These are phyloP conservation scores for Phaeolepiota aurea DNA, from an alignment of 768 basidiomycete genomes.

Conservation along the genomic window DNA sequence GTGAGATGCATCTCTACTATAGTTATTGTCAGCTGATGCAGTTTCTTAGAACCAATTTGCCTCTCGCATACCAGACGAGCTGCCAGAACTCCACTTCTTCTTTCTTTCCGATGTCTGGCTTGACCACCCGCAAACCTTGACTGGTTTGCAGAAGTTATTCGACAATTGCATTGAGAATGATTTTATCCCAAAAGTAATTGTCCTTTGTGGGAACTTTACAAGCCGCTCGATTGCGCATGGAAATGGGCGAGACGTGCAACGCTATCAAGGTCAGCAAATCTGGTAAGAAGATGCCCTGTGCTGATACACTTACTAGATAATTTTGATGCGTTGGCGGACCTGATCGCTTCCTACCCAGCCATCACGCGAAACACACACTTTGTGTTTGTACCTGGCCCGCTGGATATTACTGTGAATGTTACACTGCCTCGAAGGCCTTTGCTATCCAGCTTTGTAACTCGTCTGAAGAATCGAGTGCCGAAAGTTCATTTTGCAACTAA, in stretches of 20 bases:
- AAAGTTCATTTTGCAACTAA: slow-evolving; percentile 81
- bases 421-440: slow-evolving; percentile 78
- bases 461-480: slow-evolving; percentile 66
- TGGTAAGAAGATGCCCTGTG: background rate
- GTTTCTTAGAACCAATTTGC: slow-evolving; percentile 51
- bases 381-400: slow-evolving; percentile 89
- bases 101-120: slow-evolving; percentile 95
- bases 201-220: slow-evolving; percentile 94
- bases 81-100: slow-evolving; percentile 79
- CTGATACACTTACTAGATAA: slow-evolving; percentile 42
- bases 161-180: slow-evolving; percentile 83
- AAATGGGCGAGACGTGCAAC: slow-evolving; percentile 66
- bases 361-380: slow-evolving; percentile 81
- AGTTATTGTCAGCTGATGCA: too few relatives aligned
- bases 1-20: slow-evolving; percentile 34
- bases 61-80: slow-evolving; percentile 55
- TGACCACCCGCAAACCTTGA: slow-evolving; percentile 77
- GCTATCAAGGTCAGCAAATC: slow-evolving; percentile 71
- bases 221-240: slow-evolving; percentile 75
- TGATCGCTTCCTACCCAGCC: slow-evolving; percentile 73
- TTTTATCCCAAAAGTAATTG: slow-evolving; percentile 82
- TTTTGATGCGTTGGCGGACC: slow-evolving; percentile 80
- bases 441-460: slow-evolving; percentile 63
- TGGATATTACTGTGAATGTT: slow-evolving; percentile 78
- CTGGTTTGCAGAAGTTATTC: slow-evolving; percentile 77